A percentile compares a stretch with the other conserved stretches of the same genome.
Evolutionary conservation across 345 rosid genomes (phyloP).

Genomic region (Aurinia saxatilis): DNA sequence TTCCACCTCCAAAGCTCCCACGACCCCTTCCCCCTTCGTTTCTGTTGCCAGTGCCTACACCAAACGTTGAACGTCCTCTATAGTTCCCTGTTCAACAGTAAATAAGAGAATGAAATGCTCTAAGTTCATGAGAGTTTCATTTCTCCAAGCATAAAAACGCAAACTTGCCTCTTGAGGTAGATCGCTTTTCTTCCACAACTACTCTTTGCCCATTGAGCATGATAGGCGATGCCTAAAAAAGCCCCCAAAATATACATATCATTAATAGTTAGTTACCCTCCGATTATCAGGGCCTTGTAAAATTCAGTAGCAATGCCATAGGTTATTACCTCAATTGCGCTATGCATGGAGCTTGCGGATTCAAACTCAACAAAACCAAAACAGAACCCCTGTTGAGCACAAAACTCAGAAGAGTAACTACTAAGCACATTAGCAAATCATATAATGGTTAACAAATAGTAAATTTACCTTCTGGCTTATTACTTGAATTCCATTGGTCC

Average conservation of each 20-base stretch:
- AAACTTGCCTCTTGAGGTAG: conserved; percentile 81
- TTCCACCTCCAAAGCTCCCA: conserved; percentile 58
- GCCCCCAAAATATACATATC: background rate
- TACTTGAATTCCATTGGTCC: conserved; percentile 76
- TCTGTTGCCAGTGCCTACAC: conserved; percentile 44
- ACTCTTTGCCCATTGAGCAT: conserved; percentile 62
- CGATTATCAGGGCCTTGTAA: background rate
- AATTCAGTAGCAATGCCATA: background rate
- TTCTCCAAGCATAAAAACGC: background rate
- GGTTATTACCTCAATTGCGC: conserved; percentile 74
- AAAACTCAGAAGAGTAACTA: background rate
- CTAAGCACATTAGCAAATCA: background rate
- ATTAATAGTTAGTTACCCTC: background rate
- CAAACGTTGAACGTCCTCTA: conserved; percentile 58
- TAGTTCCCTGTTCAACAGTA: conserved; percentile 41
- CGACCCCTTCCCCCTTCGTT: conserved; percentile 75
- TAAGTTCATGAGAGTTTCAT: background rate
- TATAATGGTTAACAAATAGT: background rate
- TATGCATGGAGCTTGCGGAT: conserved; percentile 64
- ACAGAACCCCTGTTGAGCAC: conserved; percentile 60
- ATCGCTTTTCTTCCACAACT: conserved; percentile 80
- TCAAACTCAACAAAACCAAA: conserved; percentile 99
- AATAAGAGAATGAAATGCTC: background rate
- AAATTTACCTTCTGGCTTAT: conserved; percentile 61
- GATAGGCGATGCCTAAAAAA: conserved; percentile 82